Conservation (phyloP, 768 basidiomycete genomes). For the Tephrocybe sp. region DNA sequence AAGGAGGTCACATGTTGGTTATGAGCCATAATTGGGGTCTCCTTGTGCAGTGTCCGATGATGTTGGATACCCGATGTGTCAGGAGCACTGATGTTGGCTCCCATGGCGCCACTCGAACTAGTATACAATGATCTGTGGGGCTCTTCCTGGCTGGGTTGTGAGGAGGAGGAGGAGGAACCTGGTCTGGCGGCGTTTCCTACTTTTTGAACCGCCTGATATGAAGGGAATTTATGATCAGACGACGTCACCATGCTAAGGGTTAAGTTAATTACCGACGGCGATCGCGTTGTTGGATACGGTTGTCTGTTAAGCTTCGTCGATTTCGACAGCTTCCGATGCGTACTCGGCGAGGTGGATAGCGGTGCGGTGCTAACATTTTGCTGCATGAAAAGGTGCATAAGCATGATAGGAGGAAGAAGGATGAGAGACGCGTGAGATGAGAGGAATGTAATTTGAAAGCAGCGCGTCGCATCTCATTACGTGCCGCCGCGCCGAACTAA, state of each 20-base stretch:
- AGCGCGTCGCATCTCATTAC: conserved; percentile 7
- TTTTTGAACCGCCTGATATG: conserved; percentile 4
- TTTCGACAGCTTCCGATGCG: conserved; percentile 13
- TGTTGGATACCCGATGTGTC: conserved; percentile 3
- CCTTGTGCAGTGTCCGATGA: background rate
- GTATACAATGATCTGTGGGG: background rate
- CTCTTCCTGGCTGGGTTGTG: background rate
- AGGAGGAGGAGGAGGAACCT: background rate
- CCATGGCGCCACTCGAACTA: conserved; percentile 9
- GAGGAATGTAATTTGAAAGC: conserved; percentile 4
- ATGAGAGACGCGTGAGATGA: conserved; percentile 11
- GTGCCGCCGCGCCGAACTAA: conserved; percentile 1
- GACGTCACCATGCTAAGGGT: conserved; percentile 4
- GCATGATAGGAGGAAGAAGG: conserved; percentile 9
- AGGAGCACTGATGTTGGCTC: conserved; percentile 6
- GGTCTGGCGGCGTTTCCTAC: background rate
- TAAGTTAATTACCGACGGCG: conserved; percentile 11
- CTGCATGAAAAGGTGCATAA: conserved; percentile 1
- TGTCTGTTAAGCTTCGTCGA: conserved; percentile 11
- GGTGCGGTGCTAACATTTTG: conserved; percentile 9
- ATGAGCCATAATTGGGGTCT: background rate
- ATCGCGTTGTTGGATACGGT: background rate
- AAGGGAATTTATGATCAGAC: background rate
- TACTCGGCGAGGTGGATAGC: conserved; percentile 13
- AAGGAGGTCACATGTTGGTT: conserved; percentile 4